phyloP scores from a whole-genome alignment of 1,284 basidiomycete genomes.

The Polyporus tsugae region DNA sequence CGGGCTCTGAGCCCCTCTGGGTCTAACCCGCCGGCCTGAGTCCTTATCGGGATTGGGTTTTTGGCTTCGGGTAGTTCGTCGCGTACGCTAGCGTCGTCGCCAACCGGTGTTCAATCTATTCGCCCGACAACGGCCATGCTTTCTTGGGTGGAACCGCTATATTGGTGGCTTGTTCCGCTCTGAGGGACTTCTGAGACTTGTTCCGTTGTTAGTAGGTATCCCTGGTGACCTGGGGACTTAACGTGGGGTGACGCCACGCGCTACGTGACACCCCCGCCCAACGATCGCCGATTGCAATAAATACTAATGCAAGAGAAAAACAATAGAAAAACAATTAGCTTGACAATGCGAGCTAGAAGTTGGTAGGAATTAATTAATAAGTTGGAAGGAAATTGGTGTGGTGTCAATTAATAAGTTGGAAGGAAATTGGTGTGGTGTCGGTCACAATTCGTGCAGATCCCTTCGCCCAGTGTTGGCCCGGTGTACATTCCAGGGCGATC shows the following conservation, averaged over 20 bases:
- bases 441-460: not conserved
- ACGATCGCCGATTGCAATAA: constrained; percentile 1
- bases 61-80: constrained; percentile 9
- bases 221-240: not conserved
- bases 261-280: not conserved
- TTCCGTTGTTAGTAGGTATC: not conserved
- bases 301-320: not conserved
- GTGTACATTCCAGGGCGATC: constrained; percentile 1
- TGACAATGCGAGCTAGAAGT: not conserved
- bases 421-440: not conserved
- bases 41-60: constrained; percentile 20
- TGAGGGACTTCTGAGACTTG: not conserved
- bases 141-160: constrained; percentile 8
- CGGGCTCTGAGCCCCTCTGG: constrained; percentile 44
- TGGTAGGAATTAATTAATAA: constrained; percentile 3
- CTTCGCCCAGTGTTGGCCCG: not conserved
- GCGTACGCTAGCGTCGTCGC: not conserved
- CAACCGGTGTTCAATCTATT: constrained; percentile 28
- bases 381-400: constrained; percentile 3
- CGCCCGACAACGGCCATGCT: constrained; percentile 24
- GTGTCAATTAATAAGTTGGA: constrained; percentile 2
- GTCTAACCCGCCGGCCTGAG: not conserved
- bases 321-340: not conserved
- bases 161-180: not conserved
- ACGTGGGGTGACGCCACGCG: constrained; percentile 10